phyloP scores from a whole-genome alignment of 176 grass and related monocot genomes.

The Rhynchospora pubera region DNA sequence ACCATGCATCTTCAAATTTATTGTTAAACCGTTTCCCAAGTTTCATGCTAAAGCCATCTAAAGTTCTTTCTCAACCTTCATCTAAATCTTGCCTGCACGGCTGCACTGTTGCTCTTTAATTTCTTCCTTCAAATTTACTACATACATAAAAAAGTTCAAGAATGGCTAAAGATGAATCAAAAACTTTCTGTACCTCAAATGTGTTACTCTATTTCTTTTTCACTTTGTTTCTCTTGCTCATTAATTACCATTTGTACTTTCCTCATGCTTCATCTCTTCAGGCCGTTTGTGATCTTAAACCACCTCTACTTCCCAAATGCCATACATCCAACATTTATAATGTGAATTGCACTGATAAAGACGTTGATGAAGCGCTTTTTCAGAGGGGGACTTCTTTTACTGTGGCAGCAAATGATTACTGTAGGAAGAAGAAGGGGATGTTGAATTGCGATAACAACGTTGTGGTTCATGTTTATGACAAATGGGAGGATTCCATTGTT shows the following conservation, averaged over 20 bases:
- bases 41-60: conserved; percentile 2
- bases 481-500: conserved; percentile 27
- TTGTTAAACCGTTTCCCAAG: conserved; percentile 2
- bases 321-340: neutral
- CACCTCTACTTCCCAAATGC: neutral
- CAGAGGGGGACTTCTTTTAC: neutral
- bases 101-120: neutral
- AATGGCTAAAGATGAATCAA: conserved; percentile 15
- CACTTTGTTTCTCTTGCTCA: conserved; percentile 11
- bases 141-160: neutral
- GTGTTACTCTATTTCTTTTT: conserved; percentile 3
- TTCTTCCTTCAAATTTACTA: neutral
- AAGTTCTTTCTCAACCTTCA: conserved; percentile 9
- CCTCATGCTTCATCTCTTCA: conserved; percentile 4
- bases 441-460: conserved; percentile 13
- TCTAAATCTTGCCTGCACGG: conserved; percentile 7
- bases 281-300: neutral
- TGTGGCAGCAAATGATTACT: neutral
- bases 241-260: neutral
- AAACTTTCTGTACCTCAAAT: neutral
- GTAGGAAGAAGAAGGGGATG: neutral
- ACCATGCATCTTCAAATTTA: neutral
- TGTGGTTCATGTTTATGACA: conserved; percentile 32
- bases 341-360: neutral
- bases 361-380: conserved; percentile 5